A percentile compares a stretch with the other conserved stretches of the same genome.
Evolutionary conservation across 495 filamentous ascomycete genomes (phyloP).

Genomic region (Penicillium crystallinum): DNA sequence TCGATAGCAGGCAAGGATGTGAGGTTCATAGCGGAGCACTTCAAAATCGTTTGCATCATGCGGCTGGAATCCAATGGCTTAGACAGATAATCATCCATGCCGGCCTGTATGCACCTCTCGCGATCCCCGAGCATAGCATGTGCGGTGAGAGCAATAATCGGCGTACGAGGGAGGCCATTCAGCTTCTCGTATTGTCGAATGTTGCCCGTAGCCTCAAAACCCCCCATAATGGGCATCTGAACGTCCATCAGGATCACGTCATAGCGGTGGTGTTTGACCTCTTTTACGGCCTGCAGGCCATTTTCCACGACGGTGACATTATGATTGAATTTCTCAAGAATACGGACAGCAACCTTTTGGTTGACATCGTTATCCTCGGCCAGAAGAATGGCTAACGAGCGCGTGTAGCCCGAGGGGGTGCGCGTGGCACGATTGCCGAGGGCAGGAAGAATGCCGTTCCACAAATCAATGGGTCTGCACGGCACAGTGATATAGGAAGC

Average conservation of each 20-base stretch:
- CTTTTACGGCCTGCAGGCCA: constrained; percentile 70
- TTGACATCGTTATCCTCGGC: constrained; percentile 81
- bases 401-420: constrained; percentile 75
- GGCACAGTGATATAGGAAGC: constrained; percentile 94
- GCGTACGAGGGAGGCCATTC: constrained; percentile 47
- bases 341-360: constrained; percentile 71
- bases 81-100: constrained; percentile 81
- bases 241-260: constrained; percentile 88
- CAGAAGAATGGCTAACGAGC: constrained; percentile 82
- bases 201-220: constrained; percentile 69
- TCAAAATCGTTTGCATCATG: constrained; percentile 67
- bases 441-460: constrained; percentile 89
- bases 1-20: constrained; percentile 2
- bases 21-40: constrained; percentile 38
- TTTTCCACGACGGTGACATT: constrained; percentile 65
- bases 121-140: constrained; percentile 74
- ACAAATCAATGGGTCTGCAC: constrained; percentile 82
- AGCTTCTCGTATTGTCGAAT: constrained; percentile 57
- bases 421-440: constrained; percentile 81
- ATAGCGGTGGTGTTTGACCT: constrained; percentile 46
- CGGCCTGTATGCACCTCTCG: constrained; percentile 69
- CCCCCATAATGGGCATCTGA: constrained; percentile 79
- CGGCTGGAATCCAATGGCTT: constrained; percentile 68
- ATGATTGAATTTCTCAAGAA: constrained; percentile 72
- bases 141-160: constrained; percentile 79